Conservation (phyloP, 495 filamentous ascomycete genomes). For the Talaromyces borbonicus region DNA sequence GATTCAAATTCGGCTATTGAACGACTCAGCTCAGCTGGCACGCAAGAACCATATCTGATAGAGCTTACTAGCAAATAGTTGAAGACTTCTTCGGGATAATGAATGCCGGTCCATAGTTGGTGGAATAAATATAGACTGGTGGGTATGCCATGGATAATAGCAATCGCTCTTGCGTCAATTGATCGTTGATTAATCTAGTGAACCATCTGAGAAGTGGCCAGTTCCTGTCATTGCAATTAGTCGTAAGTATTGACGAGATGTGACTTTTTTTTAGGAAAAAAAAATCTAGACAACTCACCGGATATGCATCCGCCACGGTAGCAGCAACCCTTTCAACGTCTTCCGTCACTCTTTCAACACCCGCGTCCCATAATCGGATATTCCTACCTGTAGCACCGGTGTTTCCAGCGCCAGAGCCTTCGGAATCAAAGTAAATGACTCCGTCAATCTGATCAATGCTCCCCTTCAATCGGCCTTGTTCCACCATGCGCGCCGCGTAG, state of each 20-base stretch:
- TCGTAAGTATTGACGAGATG: no score
- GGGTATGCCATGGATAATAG: background rate
- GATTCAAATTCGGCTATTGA: background rate
- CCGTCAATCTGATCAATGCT: slow-evolving; percentile 92
- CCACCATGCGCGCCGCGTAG: slow-evolving; percentile 90
- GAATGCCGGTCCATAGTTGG: background rate
- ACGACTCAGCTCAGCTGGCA: background rate
- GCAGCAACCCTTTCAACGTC: slow-evolving; percentile 76
- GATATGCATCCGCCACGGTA: slow-evolving; percentile 31
- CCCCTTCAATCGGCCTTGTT: slow-evolving; percentile 77
- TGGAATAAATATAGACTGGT: background rate
- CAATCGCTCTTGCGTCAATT: background rate
- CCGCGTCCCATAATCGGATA: slow-evolving; percentile 79
- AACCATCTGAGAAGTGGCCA: slow-evolving; percentile 13
- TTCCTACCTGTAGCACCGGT: slow-evolving; percentile 44
- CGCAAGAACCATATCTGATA: background rate
- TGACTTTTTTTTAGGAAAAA: no score
- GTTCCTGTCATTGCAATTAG: no score
- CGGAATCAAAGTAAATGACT: slow-evolving; percentile 70
- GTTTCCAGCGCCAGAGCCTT: slow-evolving; percentile 51
- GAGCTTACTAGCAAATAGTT: no score
- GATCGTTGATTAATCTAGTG: slow-evolving; percentile 11
- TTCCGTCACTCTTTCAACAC: slow-evolving; percentile 75
- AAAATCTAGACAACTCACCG: no score
- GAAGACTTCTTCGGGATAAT: background rate